Conservation (phyloP, 768 basidiomycete species). For the Suillus occidentalis region DNA sequence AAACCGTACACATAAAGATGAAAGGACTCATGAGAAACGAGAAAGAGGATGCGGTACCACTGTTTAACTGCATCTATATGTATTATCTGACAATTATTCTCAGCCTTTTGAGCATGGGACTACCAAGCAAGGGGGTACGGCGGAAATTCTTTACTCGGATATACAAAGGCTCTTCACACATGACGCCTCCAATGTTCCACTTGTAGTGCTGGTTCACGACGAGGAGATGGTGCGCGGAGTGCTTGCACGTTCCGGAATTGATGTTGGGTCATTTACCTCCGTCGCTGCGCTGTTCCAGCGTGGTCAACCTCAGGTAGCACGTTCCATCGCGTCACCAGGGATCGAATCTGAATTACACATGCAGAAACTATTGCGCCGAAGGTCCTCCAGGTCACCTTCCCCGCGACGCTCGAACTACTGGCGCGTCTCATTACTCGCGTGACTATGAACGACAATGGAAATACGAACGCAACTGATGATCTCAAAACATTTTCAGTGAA, state of each 20-base stretch:
- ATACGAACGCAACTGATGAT: neutral
- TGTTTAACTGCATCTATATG: neutral
- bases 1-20: constrained; percentile 22
- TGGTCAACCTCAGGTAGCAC: constrained; percentile 7
- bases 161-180: constrained; percentile 23
- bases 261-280: constrained; percentile 40
- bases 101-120: constrained; percentile 11
- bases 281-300: constrained; percentile 26
- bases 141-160: constrained; percentile 12
- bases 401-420: constrained; percentile 5
- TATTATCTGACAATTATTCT: constrained; percentile 13
- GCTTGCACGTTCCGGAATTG: constrained; percentile 42
- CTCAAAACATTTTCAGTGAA: constrained; percentile 4
- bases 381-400: constrained; percentile 14
- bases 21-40: constrained; percentile 5
- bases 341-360: constrained; percentile 1
- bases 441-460: constrained; percentile 3
- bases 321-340: neutral
- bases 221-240: constrained; percentile 39
- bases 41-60: constrained; percentile 17
- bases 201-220: constrained; percentile 49
- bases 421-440: neutral
- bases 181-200: constrained; percentile 28
- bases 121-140: constrained; percentile 7
- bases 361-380: constrained; percentile 11